Conservation (phyloP, 352 stramenopile species). For the Globisporangium emineosum region DNA sequence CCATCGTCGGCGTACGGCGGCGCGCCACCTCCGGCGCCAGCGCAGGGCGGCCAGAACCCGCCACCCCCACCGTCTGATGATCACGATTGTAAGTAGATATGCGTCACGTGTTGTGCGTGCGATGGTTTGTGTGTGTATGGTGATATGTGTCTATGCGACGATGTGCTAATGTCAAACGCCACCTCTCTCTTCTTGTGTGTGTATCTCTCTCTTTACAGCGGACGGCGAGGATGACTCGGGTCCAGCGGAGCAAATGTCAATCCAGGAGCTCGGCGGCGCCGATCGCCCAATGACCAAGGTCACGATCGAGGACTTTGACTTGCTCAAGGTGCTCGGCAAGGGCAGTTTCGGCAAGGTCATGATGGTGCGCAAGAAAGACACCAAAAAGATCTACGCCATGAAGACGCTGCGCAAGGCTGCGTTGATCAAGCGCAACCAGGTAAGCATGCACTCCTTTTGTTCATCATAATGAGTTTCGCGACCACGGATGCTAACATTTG, state of each 20-base stretch:
- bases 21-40: slow-evolving; percentile 11
- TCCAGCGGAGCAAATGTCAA: slow-evolving; percentile 72
- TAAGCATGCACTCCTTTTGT: slow-evolving; percentile 7
- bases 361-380: slow-evolving; percentile 94
- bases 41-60: slow-evolving; percentile 14
- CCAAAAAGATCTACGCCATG: slow-evolving; percentile 93
- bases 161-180: background rate
- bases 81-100: slow-evolving; percentile 78
- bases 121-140: background rate
- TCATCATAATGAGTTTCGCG: background rate
- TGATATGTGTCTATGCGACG: background rate
- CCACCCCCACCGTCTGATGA: slow-evolving; percentile 24
- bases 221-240: slow-evolving; percentile 81
- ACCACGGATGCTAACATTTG: background rate
- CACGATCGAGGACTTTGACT: slow-evolving; percentile 90
- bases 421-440: slow-evolving; percentile 92
- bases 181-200: slow-evolving; percentile 10
- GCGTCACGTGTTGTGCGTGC: slow-evolving; percentile 4
- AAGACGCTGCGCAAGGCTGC: slow-evolving; percentile 93
- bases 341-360: slow-evolving; percentile 96
- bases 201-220: slow-evolving; percentile 27
- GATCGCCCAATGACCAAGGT: slow-evolving; percentile 73
- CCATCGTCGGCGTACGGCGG: slow-evolving; percentile 31
- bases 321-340: slow-evolving; percentile 94
- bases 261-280: slow-evolving; percentile 79